Evolutionary conservation across 306 rosid species (phyloP), one percentile per base, ranked within the genome.

Genomic region (Ormosia semicastrata): DNA sequence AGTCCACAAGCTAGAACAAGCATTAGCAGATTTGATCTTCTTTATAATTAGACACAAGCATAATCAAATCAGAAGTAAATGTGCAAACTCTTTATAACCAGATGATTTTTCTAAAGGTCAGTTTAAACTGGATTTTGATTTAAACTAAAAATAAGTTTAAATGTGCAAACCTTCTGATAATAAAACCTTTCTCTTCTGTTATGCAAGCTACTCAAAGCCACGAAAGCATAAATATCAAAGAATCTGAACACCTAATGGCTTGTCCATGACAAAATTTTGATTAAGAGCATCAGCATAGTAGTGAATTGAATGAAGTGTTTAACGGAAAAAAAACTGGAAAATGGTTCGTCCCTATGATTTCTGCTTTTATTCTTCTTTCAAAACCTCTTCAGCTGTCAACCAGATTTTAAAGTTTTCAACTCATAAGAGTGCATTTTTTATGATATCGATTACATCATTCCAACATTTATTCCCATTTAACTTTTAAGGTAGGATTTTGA

Each of bases 331-430:
- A n/a, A 58, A 36, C 13, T 65, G 36, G 56, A 56, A 30, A 72
- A 59, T 33, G 77, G 49, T 58, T 66, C 66, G 29, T 52, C 40
- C 47, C 63, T 76, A 17, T 63, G 57, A 43, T 32, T 43, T 65
- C 18, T 34, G 12, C 14, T 57, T 66, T 78, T 18, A 33, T 73
- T 73, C 49, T 52, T 82, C 36, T 52, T 59, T 66, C 30, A 72
- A 77, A 78, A 64, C 34, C n/a, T n/a, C n/a, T n/a, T 77, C 53
- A 39, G 56, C 52, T 11, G 14, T 60, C 49, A 79, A 68, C 41
- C 29, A 30, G 4, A 59, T 71, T 69, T 41, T 5, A 18, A 54
- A 73, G 79, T 70, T 34, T 69, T 63, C 47, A 41, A 62, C 64
- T 63, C 50, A 15, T n/a, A 53, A 34, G 6, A 60, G 1, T 32